These are phyloP conservation scores for Mortierella sp. DNA, from an alignment of 371 early-diverging fungal species.

Conservation along the genomic window DNA sequence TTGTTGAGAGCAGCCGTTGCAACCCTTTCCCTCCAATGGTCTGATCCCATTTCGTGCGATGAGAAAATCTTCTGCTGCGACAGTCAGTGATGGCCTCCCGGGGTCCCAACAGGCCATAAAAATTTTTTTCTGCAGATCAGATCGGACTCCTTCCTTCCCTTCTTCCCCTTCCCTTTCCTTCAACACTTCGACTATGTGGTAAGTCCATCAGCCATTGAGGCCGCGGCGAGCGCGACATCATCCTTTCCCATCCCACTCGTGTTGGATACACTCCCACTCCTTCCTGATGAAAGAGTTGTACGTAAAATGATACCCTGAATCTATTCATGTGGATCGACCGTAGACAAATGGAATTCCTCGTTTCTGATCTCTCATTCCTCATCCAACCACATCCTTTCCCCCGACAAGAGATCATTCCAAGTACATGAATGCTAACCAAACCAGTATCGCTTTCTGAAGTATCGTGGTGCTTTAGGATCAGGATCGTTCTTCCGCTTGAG, in stretches of 20 bases:
- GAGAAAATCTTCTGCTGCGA: neutral
- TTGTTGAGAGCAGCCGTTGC: too few species aligned
- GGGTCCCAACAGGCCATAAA: neutral
- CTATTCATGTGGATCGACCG: slow-evolving; percentile 52
- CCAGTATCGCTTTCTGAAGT: too few species aligned
- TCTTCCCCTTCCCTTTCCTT: neutral
- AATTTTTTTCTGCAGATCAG: neutral
- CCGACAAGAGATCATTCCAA: neutral
- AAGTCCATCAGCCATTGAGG: slow-evolving; percentile 1
- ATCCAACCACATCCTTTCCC: neutral
- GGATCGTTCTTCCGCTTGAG: too few species aligned
- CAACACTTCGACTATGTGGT: slow-evolving; percentile 8
- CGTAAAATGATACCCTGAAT: slow-evolving; percentile 57
- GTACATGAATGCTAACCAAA: neutral
- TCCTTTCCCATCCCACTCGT: neutral
- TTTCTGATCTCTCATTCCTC: slow-evolving; percentile 41
- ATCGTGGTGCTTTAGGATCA: too few species aligned
- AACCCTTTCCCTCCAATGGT: too few species aligned
- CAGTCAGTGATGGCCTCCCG: neutral
- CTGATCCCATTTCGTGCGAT: neutral
- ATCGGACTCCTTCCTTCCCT: neutral
- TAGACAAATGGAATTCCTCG: slow-evolving; percentile 58
- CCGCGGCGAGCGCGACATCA: neutral
- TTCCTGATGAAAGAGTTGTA: slow-evolving; percentile 56
- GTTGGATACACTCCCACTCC: slow-evolving; percentile 2